Percentiles rank a stretch among this genome's conserved stretches.
Conservation (phyloP, 768 basidiomycete genomes). For the Cyclocybe aegerita region DNA sequence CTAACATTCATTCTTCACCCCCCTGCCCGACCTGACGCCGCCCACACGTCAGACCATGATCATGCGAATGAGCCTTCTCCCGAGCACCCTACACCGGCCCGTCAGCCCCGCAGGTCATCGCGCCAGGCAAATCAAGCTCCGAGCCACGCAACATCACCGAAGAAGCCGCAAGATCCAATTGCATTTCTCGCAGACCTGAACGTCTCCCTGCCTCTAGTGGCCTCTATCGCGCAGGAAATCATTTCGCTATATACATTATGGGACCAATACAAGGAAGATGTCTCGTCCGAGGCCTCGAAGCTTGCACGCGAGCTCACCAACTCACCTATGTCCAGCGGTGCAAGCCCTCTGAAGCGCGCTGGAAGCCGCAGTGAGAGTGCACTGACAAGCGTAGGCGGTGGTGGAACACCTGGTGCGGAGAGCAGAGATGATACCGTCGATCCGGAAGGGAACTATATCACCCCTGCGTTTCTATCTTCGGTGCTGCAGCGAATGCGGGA, state of each 20-base stretch:
- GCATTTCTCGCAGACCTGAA: conserved; percentile 85
- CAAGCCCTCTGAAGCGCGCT: conserved; percentile 26
- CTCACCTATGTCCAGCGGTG: conserved; percentile 24
- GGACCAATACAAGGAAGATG: conserved; percentile 78
- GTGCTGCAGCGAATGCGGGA: conserved; percentile 71
- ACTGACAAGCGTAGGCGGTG: conserved; percentile 12
- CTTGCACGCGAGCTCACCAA: conserved; percentile 22
- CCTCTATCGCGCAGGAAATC: conserved; percentile 89
- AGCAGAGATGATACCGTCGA: conserved; percentile 11
- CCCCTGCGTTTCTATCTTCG: conserved; percentile 55
- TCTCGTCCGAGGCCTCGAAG: conserved; percentile 33
- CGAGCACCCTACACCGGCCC: conserved; percentile 22
- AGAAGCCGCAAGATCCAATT: conserved; percentile 65
- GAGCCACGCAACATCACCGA: conserved; percentile 23
- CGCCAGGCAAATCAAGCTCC: conserved; percentile 29
- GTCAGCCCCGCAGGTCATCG: conserved; percentile 38
- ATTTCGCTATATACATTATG: conserved; percentile 87
- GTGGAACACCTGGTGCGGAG: conserved; percentile 28
- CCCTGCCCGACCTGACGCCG: conserved; percentile 38
- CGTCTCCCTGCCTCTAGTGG: conserved; percentile 78
- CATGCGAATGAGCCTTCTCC: conserved; percentile 7
- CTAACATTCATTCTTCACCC: conserved; percentile 78
- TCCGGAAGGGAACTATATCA: conserved; percentile 40
- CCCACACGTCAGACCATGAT: conserved; percentile 8
- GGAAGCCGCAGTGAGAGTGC: conserved; percentile 16